Evolutionary conservation across 768 basidiomycete species (phyloP).

Genomic region (Suillus alpinus): DNA sequence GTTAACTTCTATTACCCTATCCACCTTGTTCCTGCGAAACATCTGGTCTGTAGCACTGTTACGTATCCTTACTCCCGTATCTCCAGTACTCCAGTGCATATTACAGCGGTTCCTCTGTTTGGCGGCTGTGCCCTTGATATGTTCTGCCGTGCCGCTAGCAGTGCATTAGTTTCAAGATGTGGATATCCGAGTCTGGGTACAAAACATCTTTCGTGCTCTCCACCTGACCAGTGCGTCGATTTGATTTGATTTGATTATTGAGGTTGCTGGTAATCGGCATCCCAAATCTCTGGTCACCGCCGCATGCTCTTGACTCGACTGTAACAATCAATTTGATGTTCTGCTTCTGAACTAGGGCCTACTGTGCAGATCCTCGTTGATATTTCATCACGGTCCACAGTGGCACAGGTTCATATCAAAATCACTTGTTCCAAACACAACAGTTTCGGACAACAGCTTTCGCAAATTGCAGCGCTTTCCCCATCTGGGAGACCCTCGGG

Average conservation of each 20-base stretch:
- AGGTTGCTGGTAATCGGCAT: background rate
- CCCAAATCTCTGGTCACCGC: background rate
- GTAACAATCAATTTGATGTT: background rate
- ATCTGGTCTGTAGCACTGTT: background rate
- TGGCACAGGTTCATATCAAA: background rate
- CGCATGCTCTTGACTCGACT: background rate
- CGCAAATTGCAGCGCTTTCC: background rate
- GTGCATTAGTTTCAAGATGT: background rate
- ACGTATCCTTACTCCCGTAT: background rate
- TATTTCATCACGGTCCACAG: background rate
- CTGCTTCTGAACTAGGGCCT: background rate
- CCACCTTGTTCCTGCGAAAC: background rate
- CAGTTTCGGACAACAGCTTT: background rate
- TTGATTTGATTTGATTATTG: background rate
- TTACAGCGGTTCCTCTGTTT: background rate
- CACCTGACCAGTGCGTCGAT: background rate
- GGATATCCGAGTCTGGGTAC: background rate
- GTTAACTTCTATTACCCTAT: background rate
- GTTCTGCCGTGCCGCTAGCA: background rate
- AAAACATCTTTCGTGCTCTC: background rate
- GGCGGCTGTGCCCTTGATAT: background rate
- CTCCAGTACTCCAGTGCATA: background rate
- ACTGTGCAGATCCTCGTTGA: background rate
- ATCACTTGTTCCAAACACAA: background rate
- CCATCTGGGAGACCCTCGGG: background rate